Evolutionary conservation across 345 rosid species (phyloP).

Genomic region (Abelmoschus esculentus): DNA sequence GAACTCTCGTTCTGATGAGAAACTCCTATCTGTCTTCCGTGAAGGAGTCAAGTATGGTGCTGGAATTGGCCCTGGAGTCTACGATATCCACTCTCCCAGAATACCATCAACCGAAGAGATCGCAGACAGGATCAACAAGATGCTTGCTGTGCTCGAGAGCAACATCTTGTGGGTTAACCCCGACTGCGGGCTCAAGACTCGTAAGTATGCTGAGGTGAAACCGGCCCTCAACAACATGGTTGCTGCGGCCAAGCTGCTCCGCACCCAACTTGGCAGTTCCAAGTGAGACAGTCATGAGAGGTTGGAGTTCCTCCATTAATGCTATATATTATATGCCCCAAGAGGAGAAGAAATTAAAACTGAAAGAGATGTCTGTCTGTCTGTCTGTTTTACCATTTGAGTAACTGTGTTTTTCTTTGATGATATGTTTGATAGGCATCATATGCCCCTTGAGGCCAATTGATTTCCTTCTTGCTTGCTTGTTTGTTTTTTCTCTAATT

Average conservation of each 20-base stretch:
- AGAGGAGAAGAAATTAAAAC: neutral
- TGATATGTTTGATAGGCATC: slow-evolving; percentile 8
- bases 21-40: slow-evolving; percentile 91
- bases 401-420: slow-evolving; percentile 20
- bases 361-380: neutral
- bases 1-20: slow-evolving; percentile 98
- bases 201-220: slow-evolving; percentile 84
- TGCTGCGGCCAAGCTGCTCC: slow-evolving; percentile 83
- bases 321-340: slow-evolving; percentile 6
- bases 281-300: slow-evolving; percentile 41
- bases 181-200: slow-evolving; percentile 93
- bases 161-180: slow-evolving; percentile 99
- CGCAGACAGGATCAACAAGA: slow-evolving; percentile 86
- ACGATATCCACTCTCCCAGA: slow-evolving; percentile 95
- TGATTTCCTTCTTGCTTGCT: no score
- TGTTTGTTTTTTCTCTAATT: neutral
- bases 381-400: slow-evolving; percentile 9
- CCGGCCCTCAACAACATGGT: slow-evolving; percentile 90
- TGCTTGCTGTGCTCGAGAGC: slow-evolving; percentile 83
- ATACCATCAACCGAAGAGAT: slow-evolving; percentile 89
- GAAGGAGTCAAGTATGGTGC: slow-evolving; percentile 98
- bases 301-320: neutral
- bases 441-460: slow-evolving; percentile 16
- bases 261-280: slow-evolving; percentile 73
- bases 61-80: slow-evolving; percentile 95